Evolutionary conservation across 208 protist genomes (phyloP).

Genomic region (Phytomonas sp.): DNA sequence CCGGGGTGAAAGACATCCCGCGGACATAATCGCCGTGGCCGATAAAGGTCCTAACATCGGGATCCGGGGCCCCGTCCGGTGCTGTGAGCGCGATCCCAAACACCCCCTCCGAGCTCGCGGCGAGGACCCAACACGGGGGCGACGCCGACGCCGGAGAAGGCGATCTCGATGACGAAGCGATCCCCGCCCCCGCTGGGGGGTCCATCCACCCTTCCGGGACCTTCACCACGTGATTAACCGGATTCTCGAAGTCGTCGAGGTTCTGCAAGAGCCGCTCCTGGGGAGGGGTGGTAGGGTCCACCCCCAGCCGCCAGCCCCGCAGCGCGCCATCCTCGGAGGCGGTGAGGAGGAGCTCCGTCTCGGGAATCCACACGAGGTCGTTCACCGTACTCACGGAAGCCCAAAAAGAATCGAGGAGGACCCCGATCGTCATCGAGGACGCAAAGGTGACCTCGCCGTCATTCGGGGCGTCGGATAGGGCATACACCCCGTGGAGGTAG

Average conservation of each 20-base stretch:
- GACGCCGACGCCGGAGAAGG: constrained; percentile 4
- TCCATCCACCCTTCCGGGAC: constrained; percentile 24
- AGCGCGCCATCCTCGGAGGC: constrained; percentile 72
- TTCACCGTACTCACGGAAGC: constrained; percentile 69
- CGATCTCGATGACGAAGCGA: neutral
- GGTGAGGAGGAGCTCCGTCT: constrained; percentile 39
- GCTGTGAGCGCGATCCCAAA: constrained; percentile 58
- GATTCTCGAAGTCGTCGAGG: constrained; percentile 79
- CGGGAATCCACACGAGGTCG: constrained; percentile 48
- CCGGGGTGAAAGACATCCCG: constrained; percentile 54
- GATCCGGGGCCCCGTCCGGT: constrained; percentile 33
- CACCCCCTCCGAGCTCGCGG: constrained; percentile 66
- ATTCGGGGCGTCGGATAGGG: neutral
- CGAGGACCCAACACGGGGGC: constrained; percentile 54
- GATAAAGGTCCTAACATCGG: constrained; percentile 32
- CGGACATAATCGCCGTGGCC: constrained; percentile 80
- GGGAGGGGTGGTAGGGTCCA: constrained; percentile 11
- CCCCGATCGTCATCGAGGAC: constrained; percentile 12
- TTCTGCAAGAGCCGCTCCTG: constrained; percentile 57
- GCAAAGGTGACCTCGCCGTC: neutral
- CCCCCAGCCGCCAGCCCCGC: constrained; percentile 60
- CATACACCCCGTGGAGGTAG: constrained; percentile 51
- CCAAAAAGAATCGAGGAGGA: constrained; percentile 60
- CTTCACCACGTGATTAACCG: constrained; percentile 73
- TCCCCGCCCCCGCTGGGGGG: neutral